A percentile compares a stretch with the other conserved stretches of the same genome.
These are phyloP conservation scores for Sideroxylon spinosum DNA, from an alignment of 179 eudicot species.

Conservation along the genomic window DNA sequence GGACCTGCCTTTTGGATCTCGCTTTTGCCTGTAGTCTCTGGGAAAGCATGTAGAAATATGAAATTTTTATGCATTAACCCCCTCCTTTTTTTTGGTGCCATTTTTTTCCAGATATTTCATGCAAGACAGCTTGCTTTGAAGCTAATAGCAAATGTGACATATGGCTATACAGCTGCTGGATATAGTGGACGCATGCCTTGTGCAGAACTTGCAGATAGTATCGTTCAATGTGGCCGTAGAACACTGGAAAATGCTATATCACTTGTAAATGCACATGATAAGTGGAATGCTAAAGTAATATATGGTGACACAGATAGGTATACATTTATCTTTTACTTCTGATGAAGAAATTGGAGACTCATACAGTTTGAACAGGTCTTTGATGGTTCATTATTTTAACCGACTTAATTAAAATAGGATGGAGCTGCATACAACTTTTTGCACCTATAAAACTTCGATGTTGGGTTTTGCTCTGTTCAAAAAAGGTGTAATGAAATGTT, in stretches of 20 bases:
- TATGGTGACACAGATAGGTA: conserved; percentile 99
- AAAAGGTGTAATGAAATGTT: neutral
- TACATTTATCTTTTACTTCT: conserved; percentile 3
- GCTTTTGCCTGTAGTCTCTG: neutral
- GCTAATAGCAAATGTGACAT: conserved; percentile 92
- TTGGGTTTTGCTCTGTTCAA: neutral
- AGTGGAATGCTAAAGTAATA: conserved; percentile 85
- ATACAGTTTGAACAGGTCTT: conserved; percentile 2
- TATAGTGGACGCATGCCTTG: conserved; percentile 99
- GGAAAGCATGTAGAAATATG: neutral
- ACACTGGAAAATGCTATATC: conserved; percentile 88
- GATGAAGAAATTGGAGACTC: neutral
- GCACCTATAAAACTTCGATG: neutral
- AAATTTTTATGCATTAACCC: neutral
- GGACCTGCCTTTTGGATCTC: neutral
- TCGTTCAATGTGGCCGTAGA: conserved; percentile 97
- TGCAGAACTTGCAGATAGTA: conserved; percentile 97
- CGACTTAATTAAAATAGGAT: neutral
- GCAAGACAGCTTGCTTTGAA: conserved; percentile 97
- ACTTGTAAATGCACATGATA: conserved; percentile 59
- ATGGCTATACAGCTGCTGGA: conserved; percentile 98
- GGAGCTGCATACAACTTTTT: neutral
- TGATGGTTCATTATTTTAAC: neutral
- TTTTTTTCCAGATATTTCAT: conserved; percentile 54
- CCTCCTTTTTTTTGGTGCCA: neutral